These are phyloP conservation scores for Coemansia sp. DNA, from an alignment of 192 early-diverging fungal species.

Conservation along the genomic window DNA sequence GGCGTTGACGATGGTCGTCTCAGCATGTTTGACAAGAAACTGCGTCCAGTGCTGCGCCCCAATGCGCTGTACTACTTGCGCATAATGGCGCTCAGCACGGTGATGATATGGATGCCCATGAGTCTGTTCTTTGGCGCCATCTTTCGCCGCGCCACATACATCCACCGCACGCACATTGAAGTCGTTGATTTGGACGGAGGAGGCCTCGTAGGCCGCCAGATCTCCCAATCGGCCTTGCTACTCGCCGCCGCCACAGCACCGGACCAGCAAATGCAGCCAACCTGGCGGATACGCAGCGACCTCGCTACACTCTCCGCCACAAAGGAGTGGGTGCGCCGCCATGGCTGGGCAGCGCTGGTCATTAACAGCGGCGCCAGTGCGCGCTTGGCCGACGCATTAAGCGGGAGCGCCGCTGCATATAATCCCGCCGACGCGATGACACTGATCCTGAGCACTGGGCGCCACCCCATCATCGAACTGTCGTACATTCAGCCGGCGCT, in stretches of 20 bases:
- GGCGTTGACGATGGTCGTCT: not conserved
- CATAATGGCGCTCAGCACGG: not conserved
- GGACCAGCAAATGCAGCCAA: not conserved
- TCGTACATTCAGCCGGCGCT: constrained; percentile 9
- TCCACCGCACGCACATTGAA: not conserved
- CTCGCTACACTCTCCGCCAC: not conserved
- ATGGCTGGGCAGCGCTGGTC: constrained; percentile 38
- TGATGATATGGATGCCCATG: constrained; percentile 20
- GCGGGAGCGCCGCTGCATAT: not conserved
- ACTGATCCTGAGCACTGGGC: constrained; percentile 10
- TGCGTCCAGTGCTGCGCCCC: not conserved
- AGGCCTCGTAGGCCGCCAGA: constrained; percentile 12
- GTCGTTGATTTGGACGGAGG: constrained; percentile 21
- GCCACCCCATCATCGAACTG: constrained; percentile 9
- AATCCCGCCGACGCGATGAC: constrained; percentile 13
- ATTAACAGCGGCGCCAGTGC: constrained; percentile 18
- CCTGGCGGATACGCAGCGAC: constrained; percentile 7
- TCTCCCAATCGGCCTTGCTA: constrained; percentile 3
- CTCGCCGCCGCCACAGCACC: not conserved
- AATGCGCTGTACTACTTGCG: constrained; percentile 25
- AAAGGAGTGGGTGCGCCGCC: constrained; percentile 14
- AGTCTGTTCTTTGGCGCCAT: constrained; percentile 27
- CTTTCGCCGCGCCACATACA: constrained; percentile 8
- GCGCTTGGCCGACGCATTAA: constrained; percentile 9
- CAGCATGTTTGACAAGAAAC: constrained; percentile 3